phyloP scores from a whole-genome alignment of 2,329 filamentous ascomycete genomes.

The Lecanosticta acicola region DNA sequence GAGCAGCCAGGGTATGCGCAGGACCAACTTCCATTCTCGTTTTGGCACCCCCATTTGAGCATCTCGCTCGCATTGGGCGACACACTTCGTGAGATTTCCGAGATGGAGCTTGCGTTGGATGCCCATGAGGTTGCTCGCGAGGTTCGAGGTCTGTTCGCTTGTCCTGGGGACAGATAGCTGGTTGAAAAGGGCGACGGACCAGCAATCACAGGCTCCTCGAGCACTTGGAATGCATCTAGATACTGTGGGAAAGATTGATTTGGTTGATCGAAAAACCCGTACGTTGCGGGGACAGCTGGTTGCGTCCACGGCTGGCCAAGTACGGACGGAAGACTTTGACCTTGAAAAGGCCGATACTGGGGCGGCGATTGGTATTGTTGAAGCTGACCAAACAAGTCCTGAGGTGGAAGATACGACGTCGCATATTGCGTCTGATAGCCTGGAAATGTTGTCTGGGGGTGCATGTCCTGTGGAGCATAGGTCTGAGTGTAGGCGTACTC shows the following conservation, averaged over 20 bases:
- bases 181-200: slow-evolving; percentile 9
- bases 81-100: slow-evolving; percentile 27
- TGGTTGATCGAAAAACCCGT: background rate
- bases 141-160: slow-evolving; percentile 8
- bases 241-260: slow-evolving; percentile 13
- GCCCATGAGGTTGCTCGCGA: slow-evolving; percentile 26
- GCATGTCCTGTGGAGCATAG: background rate
- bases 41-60: slow-evolving; percentile 38
- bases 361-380: background rate
- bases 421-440: background rate
- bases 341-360: background rate
- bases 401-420: background rate
- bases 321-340: background rate
- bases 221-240: slow-evolving; percentile 9
- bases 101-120: slow-evolving; percentile 27
- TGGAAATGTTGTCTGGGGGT: background rate
- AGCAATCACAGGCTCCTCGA: slow-evolving; percentile 3
- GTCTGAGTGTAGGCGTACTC: background rate
- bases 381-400: background rate
- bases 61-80: slow-evolving; percentile 32
- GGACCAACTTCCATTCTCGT: slow-evolving; percentile 49
- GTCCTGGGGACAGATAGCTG: slow-evolving; percentile 19
- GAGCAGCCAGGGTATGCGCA: slow-evolving; percentile 56
- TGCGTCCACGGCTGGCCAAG: background rate
- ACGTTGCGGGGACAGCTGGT: background rate